Evolutionary conservation across 2,329 filamentous ascomycete species (phyloP).

Genomic region (Colletotrichum acutatum): DNA sequence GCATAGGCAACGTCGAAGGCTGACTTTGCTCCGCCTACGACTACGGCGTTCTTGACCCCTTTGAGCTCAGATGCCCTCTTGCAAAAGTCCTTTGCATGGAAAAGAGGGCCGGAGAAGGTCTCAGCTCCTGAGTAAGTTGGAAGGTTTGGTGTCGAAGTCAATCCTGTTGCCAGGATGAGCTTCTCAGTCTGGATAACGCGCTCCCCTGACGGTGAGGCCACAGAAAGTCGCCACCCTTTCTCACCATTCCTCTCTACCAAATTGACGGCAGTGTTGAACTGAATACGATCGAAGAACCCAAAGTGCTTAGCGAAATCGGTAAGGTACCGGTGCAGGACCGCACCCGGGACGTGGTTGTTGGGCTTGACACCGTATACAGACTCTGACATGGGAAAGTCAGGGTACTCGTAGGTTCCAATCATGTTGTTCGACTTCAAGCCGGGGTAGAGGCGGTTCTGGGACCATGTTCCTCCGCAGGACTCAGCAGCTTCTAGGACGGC

Average conservation of each 20-base stretch:
- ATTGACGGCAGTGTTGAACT: background rate
- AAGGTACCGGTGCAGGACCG: background rate
- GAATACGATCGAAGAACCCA: background rate
- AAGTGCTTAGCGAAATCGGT: background rate
- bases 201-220: background rate
- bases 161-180: conserved; percentile 62
- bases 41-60: background rate
- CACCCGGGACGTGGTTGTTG: background rate
- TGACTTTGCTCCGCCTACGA: background rate
- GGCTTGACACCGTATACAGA: conserved; percentile 52
- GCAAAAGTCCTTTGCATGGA: background rate
- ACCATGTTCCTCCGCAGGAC: conserved; percentile 71
- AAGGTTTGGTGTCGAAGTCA: conserved; percentile 56
- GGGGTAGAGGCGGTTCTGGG: conserved; percentile 66
- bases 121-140: conserved; percentile 61
- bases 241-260: background rate
- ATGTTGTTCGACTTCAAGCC: conserved; percentile 74
- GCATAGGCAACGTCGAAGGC: background rate
- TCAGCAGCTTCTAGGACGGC: conserved; percentile 61
- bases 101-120: background rate
- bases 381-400: conserved; percentile 69
- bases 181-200: conserved; percentile 44
- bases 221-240: background rate
- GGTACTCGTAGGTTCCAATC: conserved; percentile 70
- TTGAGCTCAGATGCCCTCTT: background rate